Evolutionary conservation across 2,329 filamentous ascomycete genomes (phyloP), one percentile per base, ranked within the genome.

Genomic region (Ophiosphaerella herpotricha): DNA sequence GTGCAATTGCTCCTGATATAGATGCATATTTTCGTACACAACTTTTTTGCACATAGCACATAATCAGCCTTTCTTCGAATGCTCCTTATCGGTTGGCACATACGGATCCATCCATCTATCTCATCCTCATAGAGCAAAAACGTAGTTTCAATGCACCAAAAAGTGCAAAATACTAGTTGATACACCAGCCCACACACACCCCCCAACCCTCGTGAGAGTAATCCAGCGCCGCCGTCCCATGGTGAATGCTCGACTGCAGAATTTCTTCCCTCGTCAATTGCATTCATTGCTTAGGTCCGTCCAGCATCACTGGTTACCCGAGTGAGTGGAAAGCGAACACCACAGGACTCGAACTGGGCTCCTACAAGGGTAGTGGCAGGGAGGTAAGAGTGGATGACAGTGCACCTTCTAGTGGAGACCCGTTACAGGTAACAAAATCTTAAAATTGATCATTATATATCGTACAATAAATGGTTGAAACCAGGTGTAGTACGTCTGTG

Each of bases 321-420:
- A 58, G 58, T 61, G 72, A 73, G 72, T 74, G 69, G 69, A 66
- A 63, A 58, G 48, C 62, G 68, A 57, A 66, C 70, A 71, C 71
- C 70, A 72, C 61, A 62, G 63, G 70, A 72, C 68, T 74, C 72
- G 72, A 74, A 74, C 71, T 69, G 71, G 72, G 71, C 72, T 72
- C 71, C 67, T 67, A 63, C 58, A 57, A 61, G 60, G 61, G 66
- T 61, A 43, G 44, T 36, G 48, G 56, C 57, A 69, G 70, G 64
- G 61, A 69, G 52, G 55, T 52, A 48, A 48, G 42, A 51, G 59
- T 60, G 68, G 68, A 71, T 71, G 52, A 67, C 63, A 62, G 60
- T 61, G 51, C 50, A 66, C 64, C 67, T 71, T 68, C 68, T 65
- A 60, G 63, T 52, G 58, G 50, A 58, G 64, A 72, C 69, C 68